Percentiles rank a stretch among this genome's conserved stretches.
These are phyloP conservation scores for Fragilaria crotonensis DNA, from an alignment of 108 stramenopile species.

Conservation along the genomic window DNA sequence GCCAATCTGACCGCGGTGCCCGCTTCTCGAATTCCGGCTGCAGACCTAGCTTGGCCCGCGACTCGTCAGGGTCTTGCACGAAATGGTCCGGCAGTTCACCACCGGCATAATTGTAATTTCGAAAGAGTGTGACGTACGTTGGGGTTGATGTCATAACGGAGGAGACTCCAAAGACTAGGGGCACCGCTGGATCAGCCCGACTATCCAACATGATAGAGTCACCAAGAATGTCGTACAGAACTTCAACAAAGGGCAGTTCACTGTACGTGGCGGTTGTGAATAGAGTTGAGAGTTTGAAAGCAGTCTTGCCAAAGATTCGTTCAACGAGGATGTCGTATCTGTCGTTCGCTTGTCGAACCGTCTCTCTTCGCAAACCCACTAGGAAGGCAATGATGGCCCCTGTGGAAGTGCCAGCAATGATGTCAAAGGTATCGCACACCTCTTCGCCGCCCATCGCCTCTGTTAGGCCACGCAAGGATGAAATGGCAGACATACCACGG, in stretches of 20 bases:
- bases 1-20: constrained; percentile 12
- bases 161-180: constrained; percentile 55
- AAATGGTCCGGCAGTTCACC: constrained; percentile 74
- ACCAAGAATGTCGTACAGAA: constrained; percentile 56
- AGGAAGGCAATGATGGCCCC: constrained; percentile 78
- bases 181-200: constrained; percentile 64
- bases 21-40: constrained; percentile 37
- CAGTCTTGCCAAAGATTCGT: constrained; percentile 72
- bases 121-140: constrained; percentile 62
- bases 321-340: constrained; percentile 71
- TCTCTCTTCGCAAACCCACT: constrained; percentile 63
- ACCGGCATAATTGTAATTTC: constrained; percentile 82
- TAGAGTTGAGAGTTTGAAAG: constrained; percentile 41
- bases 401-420: constrained; percentile 78
- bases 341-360: constrained; percentile 49
- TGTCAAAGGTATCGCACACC: constrained; percentile 75
- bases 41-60: constrained; percentile 52
- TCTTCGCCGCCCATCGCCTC: constrained; percentile 59
- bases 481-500: constrained; percentile 74
- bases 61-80: constrained; percentile 52
- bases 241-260: constrained; percentile 71
- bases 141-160: constrained; percentile 77
- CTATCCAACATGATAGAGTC: constrained; percentile 76
- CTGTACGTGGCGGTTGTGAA: constrained; percentile 82
- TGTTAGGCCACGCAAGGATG: constrained; percentile 47